phyloP scores from a whole-genome alignment of 495 filamentous ascomycete genomes.

The Neurospora sp. region DNA sequence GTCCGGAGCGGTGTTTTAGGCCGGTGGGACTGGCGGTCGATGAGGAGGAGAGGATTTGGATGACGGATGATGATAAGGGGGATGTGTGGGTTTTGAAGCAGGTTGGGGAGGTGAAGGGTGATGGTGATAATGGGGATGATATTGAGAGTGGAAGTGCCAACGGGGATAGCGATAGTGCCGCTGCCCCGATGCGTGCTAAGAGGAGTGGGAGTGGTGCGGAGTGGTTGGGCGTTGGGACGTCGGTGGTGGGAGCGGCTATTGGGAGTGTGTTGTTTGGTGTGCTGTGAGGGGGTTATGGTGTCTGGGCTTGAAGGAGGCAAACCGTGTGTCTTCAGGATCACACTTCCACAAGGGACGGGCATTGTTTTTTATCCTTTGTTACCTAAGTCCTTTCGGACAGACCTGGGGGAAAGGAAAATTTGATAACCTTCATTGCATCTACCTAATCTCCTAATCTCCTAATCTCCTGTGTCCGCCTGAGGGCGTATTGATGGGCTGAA shows the following conservation, averaged over 20 bases:
- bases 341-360: not conserved
- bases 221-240: constrained; percentile 4
- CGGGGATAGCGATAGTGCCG: constrained; percentile 1
- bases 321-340: not conserved
- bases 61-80: constrained; percentile 47
- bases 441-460: not conserved
- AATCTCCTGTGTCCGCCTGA: not conserved
- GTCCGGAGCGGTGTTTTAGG: constrained; percentile 42
- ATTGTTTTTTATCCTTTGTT: not conserved
- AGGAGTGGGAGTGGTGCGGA: not conserved
- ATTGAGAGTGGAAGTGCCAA: not conserved
- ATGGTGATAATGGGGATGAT: not conserved
- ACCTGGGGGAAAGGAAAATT: not conserved
- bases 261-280: constrained; percentile 4
- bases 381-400: not conserved
- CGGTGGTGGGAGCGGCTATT: constrained; percentile 1
- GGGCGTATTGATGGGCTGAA: not conserved
- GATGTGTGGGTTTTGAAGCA: constrained; percentile 45
- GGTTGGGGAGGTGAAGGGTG: not conserved
- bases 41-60: constrained; percentile 36
- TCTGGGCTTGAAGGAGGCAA: not conserved
- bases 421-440: not conserved
- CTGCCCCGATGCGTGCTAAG: not conserved
- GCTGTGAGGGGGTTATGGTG: not conserved
- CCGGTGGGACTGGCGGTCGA: constrained; percentile 48